Evolutionary conservation across 257 asterid species (phyloP).

Genomic region (Scutellaria baicalensis): DNA sequence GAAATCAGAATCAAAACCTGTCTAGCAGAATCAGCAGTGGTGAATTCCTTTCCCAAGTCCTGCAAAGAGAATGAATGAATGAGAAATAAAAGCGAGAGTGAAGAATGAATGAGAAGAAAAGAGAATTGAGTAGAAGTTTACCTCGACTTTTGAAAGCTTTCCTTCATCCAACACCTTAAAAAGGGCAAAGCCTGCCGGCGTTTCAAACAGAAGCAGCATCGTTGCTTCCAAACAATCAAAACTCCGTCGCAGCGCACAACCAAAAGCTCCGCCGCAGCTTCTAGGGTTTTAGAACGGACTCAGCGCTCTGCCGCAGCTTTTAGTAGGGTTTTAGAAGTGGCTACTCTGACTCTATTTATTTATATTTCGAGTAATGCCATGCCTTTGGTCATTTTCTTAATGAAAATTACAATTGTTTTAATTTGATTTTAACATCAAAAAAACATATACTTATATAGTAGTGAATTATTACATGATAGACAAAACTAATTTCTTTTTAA

Average conservation of each 20-base stretch:
- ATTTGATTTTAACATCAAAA: no score
- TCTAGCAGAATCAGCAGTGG: constrained; percentile 67
- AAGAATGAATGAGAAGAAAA: neutral
- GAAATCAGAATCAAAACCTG: constrained; percentile 29
- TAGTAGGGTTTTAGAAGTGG: neutral
- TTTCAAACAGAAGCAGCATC: constrained; percentile 36
- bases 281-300: neutral
- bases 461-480: no score
- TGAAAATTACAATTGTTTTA: no score
- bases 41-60: constrained; percentile 72
- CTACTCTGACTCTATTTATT: no score
- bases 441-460: no score
- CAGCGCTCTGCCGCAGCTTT: neutral
- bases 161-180: constrained; percentile 42
- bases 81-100: neutral
- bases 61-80: constrained; percentile 19
- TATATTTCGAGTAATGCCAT: no score
- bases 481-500: no score
- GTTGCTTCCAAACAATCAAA: neutral
- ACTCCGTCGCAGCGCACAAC: no score
- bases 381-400: no score
- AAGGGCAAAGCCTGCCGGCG: constrained; percentile 38
- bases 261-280: neutral
- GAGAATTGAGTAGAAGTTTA: neutral
- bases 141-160: constrained; percentile 39